These are phyloP conservation scores for Chytriomyces hyalinus DNA, from an alignment of 192 early-diverging fungal species.

Conservation along the genomic window DNA sequence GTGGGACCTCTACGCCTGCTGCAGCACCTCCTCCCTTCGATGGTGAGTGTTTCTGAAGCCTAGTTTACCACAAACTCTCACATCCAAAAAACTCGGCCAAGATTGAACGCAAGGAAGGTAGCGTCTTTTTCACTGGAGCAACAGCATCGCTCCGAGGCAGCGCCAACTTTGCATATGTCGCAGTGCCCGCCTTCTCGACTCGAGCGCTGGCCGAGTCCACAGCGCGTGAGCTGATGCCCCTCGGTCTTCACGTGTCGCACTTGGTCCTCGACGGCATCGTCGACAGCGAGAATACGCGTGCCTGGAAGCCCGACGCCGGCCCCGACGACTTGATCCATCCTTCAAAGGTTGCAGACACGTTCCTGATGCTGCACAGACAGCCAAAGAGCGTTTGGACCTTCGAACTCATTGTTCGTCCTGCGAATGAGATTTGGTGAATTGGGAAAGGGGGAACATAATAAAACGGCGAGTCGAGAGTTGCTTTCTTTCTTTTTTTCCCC, in stretches of 20 bases:
- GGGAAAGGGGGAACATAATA: too few species aligned
- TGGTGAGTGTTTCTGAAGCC: conserved; percentile 7
- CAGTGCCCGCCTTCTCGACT: conserved; percentile 37
- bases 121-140: conserved; percentile 46
- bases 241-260: conserved; percentile 47
- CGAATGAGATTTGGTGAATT: conserved; percentile 35
- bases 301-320: conserved; percentile 31
- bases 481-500: too few species aligned
- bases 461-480: too few species aligned
- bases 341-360: conserved; percentile 25
- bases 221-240: conserved; percentile 43
- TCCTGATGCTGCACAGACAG: conserved; percentile 42
- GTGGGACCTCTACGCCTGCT: conserved; percentile 20
- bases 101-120: conserved; percentile 38
- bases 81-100: not conserved
- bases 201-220: conserved; percentile 42
- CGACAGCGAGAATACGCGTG: conserved; percentile 19
- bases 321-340: conserved; percentile 33
- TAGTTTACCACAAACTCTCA: not conserved
- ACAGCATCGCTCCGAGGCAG: conserved; percentile 35
- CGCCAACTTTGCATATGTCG: conserved; percentile 40
- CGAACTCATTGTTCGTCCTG: conserved; percentile 40
- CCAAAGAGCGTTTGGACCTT: conserved; percentile 38
- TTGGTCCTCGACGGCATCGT: conserved; percentile 45
- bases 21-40: conserved; percentile 35